Conservation (phyloP, 2,329 filamentous ascomycete species). For the Penicillium sp. region DNA sequence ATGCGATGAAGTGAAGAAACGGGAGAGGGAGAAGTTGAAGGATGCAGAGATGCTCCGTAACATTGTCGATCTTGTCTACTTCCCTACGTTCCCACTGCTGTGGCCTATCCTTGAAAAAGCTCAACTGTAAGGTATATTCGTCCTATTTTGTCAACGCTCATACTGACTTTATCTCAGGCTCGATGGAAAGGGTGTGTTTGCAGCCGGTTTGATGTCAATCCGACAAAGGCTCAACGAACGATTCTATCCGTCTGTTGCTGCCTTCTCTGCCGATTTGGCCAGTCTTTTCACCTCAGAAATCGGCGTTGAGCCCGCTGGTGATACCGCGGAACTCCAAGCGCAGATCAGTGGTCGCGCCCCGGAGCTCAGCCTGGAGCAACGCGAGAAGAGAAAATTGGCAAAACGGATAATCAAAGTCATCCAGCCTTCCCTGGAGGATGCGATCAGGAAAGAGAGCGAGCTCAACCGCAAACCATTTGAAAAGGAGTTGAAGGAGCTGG, state of each 20-base stretch:
- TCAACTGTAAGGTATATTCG: slow-evolving; percentile 63
- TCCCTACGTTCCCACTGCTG: slow-evolving; percentile 77
- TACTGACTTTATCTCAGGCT: slow-evolving; percentile 38
- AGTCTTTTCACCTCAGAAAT: slow-evolving; percentile 57
- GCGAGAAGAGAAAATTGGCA: slow-evolving; percentile 78
- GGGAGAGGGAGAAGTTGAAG: slow-evolving; percentile 75
- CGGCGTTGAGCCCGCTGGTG: slow-evolving; percentile 49
- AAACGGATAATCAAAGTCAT: slow-evolving; percentile 85
- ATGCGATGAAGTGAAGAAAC: slow-evolving; percentile 68
- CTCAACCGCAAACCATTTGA: slow-evolving; percentile 70
- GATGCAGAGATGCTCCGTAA: slow-evolving; percentile 73
- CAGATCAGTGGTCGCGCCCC: slow-evolving; percentile 50
- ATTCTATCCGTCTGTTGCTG: slow-evolving; percentile 59
- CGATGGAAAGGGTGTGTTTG: slow-evolving; percentile 56
- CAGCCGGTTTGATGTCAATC: slow-evolving; percentile 54
- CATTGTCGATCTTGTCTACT: slow-evolving; percentile 87
- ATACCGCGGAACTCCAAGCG: slow-evolving; percentile 50
- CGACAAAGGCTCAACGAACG: slow-evolving; percentile 56
- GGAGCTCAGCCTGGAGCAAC: slow-evolving; percentile 61
- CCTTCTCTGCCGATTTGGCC: slow-evolving; percentile 61
- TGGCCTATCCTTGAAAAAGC: slow-evolving; percentile 78
- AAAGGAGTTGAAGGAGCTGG: slow-evolving; percentile 69
- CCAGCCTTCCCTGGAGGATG: slow-evolving; percentile 73
- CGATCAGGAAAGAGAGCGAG: slow-evolving; percentile 77
- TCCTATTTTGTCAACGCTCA: neutral